Percentiles rank a stretch among this genome's conserved stretches.
These are phyloP conservation scores for Collybia mongolica DNA, from an alignment of 768 basidiomycete species.

Conservation along the genomic window DNA sequence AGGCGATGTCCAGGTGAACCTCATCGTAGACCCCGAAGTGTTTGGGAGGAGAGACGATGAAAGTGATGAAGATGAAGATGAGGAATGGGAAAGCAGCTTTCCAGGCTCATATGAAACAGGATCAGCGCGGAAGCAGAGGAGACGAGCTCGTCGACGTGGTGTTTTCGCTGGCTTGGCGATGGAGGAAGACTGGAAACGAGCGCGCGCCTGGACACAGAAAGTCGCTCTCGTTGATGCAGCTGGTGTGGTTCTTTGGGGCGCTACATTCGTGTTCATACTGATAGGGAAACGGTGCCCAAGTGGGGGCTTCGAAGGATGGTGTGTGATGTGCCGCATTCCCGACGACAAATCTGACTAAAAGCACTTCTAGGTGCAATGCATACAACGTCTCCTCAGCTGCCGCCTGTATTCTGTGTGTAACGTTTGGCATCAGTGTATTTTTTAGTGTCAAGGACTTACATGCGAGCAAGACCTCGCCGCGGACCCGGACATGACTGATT, in stretches of 20 bases:
- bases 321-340: constrained; percentile 16
- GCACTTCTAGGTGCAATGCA: constrained; percentile 56
- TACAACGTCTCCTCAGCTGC: constrained; percentile 68
- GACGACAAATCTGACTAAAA: neutral
- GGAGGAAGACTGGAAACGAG: constrained; percentile 62
- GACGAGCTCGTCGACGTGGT: constrained; percentile 39
- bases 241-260: constrained; percentile 53
- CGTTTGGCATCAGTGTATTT: constrained; percentile 56
- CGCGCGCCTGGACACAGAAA: constrained; percentile 53
- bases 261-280: constrained; percentile 57
- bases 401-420: constrained; percentile 54
- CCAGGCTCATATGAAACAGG: constrained; percentile 33
- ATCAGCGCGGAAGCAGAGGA: constrained; percentile 28
- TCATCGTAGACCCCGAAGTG: constrained; percentile 67
- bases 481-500: constrained; percentile 38
- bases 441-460: constrained; percentile 68
- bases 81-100: constrained; percentile 34
- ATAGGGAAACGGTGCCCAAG: constrained; percentile 63
- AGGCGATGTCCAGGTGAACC: constrained; percentile 66
- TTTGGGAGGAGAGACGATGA: constrained; percentile 41
- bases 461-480: constrained; percentile 59
- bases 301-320: constrained; percentile 66
- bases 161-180: constrained; percentile 61
- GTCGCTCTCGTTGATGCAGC: constrained; percentile 47
- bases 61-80: constrained; percentile 31